Percentiles rank a stretch among this genome's conserved stretches.
Conservation (phyloP, 1,284 basidiomycete species). For the Pyrrhoderma noxium region DNA sequence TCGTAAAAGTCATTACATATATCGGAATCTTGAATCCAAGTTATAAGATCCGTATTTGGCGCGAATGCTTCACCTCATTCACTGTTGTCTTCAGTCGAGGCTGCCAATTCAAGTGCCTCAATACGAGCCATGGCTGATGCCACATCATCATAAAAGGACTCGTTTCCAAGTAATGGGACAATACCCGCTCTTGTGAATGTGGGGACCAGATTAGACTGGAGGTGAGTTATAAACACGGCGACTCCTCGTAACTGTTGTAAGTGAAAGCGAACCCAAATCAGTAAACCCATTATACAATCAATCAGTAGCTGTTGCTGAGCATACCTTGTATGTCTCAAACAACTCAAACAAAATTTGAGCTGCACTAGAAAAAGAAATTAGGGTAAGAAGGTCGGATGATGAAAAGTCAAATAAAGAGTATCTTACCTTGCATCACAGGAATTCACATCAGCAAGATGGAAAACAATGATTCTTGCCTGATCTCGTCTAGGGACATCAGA, state of each 20-base stretch:
- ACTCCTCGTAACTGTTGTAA: conserved; percentile 55
- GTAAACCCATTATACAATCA: conserved; percentile 1
- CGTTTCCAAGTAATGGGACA: conserved; percentile 53
- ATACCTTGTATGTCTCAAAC: conserved; percentile 65
- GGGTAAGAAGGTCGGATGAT: conserved; percentile 9
- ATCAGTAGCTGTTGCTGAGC: conserved; percentile 13
- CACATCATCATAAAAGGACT: conserved; percentile 68
- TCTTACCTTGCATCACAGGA: conserved; percentile 79
- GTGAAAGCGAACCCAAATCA: conserved; percentile 9
- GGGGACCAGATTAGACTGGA: conserved; percentile 47
- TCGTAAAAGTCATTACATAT: no score
- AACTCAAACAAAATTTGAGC: conserved; percentile 82
- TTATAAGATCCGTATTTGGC: no score
- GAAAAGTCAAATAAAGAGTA: neutral
- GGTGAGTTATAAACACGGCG: conserved; percentile 72
- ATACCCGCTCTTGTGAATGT: conserved; percentile 66
- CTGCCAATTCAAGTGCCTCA: conserved; percentile 9
- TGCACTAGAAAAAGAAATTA: conserved; percentile 44
- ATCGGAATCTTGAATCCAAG: no score
- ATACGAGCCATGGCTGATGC: conserved; percentile 38
- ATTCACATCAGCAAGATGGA: conserved; percentile 86
- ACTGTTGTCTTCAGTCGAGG: neutral
- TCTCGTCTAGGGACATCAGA: conserved; percentile 76
- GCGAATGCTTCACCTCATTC: neutral
- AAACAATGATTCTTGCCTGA: conserved; percentile 72